These are phyloP conservation scores for Amylocarpus encephaloides DNA, from an alignment of 2,329 filamentous ascomycete species.

Conservation along the genomic window DNA sequence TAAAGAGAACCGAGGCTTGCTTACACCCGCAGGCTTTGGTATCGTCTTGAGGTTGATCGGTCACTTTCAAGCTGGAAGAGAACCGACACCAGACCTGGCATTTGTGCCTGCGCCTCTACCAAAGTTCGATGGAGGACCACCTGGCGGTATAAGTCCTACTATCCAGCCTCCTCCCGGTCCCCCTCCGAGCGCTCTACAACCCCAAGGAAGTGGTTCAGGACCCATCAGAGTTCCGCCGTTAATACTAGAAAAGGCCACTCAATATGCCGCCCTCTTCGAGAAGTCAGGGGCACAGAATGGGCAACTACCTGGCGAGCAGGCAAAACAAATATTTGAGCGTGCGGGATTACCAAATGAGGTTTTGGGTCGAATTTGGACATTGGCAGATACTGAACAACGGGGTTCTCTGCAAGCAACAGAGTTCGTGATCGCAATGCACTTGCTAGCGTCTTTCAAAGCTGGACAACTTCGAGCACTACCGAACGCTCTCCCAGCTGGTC, in stretches of 20 bases:
- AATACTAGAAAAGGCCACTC: constrained; percentile 78
- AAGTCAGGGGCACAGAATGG: constrained; percentile 74
- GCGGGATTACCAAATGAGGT: constrained; percentile 84
- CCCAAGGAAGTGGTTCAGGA: constrained; percentile 54
- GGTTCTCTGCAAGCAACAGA: constrained; percentile 82
- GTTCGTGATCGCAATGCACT: constrained; percentile 97
- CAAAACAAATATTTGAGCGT: constrained; percentile 92
- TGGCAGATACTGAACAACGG: constrained; percentile 89
- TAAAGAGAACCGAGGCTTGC: constrained; percentile 87
- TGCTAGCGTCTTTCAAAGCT: constrained; percentile 85
- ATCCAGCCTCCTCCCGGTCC: constrained; percentile 44
- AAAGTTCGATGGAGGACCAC: constrained; percentile 73
- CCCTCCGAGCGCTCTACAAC: constrained; percentile 39
- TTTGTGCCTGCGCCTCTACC: constrained; percentile 83
- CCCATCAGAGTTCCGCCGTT: constrained; percentile 84
- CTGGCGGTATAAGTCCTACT: constrained; percentile 34
- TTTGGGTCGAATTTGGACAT: constrained; percentile 90
- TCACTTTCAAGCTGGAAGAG: constrained; percentile 83
- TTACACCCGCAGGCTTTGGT: constrained; percentile 89
- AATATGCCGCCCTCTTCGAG: constrained; percentile 87
- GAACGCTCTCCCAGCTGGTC: constrained; percentile 68
- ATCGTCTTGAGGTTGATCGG: constrained; percentile 90
- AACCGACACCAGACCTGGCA: constrained; percentile 75
- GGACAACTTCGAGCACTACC: constrained; percentile 75
- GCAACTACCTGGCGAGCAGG: constrained; percentile 74